These are phyloP conservation scores for Cunninghamia lanceolata DNA, from an alignment of 75 land plant genomes.

Conservation along the genomic window DNA sequence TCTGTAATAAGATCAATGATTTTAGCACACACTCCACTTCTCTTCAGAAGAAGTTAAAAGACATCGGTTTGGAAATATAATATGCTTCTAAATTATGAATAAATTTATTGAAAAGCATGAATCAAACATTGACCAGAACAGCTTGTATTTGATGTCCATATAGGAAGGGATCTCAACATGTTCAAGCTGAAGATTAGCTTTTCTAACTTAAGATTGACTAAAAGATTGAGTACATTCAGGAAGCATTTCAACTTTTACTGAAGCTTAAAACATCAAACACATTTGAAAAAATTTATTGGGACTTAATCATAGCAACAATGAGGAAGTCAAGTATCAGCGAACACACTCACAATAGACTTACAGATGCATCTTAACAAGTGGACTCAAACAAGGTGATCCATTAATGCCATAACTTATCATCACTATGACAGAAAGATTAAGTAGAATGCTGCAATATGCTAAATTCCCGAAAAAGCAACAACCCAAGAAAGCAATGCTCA, in stretches of 20 bases:
- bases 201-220: background rate
- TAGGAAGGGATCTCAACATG: background rate
- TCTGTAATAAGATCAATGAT: background rate
- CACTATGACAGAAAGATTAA: background rate
- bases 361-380: background rate
- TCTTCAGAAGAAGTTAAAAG: background rate
- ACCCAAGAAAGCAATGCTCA: background rate
- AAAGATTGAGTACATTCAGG: too few species aligned
- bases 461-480: too few species aligned
- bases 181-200: background rate
- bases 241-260: background rate
- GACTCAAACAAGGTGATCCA: too few species aligned
- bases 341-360: background rate
- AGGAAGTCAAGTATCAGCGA: background rate
- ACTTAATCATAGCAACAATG: background rate
- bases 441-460: too few species aligned
- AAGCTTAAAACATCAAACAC: background rate
- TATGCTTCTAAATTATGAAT: background rate
- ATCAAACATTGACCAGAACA: background rate
- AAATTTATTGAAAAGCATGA: too few species aligned
- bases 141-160: background rate
- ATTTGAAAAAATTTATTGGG: too few species aligned
- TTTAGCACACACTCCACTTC: background rate
- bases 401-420: background rate
- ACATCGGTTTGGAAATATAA: too few species aligned